Evolutionary conservation across 1,139 yeast species (phyloP), one percentile per base, ranked within the genome.

Genomic region (Yamadazyma mexicana): DNA sequence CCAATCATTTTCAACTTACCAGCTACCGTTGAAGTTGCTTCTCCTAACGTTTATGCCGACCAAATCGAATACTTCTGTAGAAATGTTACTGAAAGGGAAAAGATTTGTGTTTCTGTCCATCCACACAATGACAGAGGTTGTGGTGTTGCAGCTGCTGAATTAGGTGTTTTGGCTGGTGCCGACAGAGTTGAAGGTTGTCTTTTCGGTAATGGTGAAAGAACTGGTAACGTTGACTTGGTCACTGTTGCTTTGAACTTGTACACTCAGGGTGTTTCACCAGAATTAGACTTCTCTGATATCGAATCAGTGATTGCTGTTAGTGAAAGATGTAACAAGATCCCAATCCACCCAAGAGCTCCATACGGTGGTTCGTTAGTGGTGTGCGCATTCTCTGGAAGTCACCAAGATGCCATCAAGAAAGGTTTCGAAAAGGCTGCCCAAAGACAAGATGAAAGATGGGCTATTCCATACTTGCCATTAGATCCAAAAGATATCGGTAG

Each of bases 41-140:
- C 94, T 32, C 98, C 98, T 47, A 92, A 92, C 61, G 82, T 91
- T 33, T 92, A 88, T 56, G 98, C 98, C 39, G 98, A 92, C 66
- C 98, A 91, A 70, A 82, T 92, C 48, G 98, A 92, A 67, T 89
- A 85, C 62, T 92, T 92, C 59, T 70, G 84, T 47, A 81, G 82
- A 18, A 76, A 84, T 54, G 85, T 92, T 42, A 62, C 83, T 34
- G 85, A 91, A 58, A 83, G 98, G 56, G 95, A 88, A 51, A 87
- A 81, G 54, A 81, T 91, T 31, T 82, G 94, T 57, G 81, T 92
- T 42, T 91, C 98, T 20, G 79, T 92, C 35, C 98, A 92, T 62
- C 87, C 95, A 37, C 98, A 92, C 69, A 92, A 92, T 55, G 98
- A 92, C 64, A 81, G 98, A 63, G 98, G 98, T 26, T 89, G 97